Evolutionary conservation across 2,329 filamentous ascomycete species (phyloP), one percentile per base, ranked within the genome.

Genomic region (Metarhizium rileyi): DNA sequence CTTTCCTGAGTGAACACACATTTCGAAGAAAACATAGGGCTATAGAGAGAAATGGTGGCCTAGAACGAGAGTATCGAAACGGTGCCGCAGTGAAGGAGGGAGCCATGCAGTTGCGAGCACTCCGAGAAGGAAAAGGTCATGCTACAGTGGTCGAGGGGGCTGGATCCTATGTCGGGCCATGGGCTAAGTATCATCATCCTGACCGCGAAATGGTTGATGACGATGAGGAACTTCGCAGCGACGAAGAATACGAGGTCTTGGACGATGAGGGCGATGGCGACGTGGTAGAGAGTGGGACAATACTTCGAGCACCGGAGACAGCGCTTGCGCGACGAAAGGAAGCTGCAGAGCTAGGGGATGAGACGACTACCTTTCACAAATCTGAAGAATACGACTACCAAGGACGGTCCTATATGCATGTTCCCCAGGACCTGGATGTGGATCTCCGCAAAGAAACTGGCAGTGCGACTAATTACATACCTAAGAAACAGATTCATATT

Each of bases 381-480:
- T 77, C 78, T 38, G 76, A 87, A 62, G 75, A 93, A 68, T 85
- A 83, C 72, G 93, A 98, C 66, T 98, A 98, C 71, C 87, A 94
- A 65, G 93, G 93, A 44, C 78, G 93, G 56, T 95, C 91, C 30
- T 98, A 95, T 66, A 96, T 98, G 91, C 93, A 98, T 68, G 77
- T 97, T 43, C 93, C 93, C 3, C 90, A 89, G 65, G 90, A 95
- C 64, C 71, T 95, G 68, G 87, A 89, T 62, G 74, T 95, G 64
- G 87, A 95, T 63, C 74, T 98, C 59, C 79, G 77, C 55, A 94
- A 93, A 69, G 89, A 94, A 53, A 66, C 76, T 42, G 87, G 87
- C 59, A 90, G 84, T 61, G 68, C 80, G 63, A 90, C 90, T 63
- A 97, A 95, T 66, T 98, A 82, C 64, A 88, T 94, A 50, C 93